Evolutionary conservation across 306 rosid species (phyloP), one percentile per base, ranked within the genome.

Genomic region (Quercus mongolica): DNA sequence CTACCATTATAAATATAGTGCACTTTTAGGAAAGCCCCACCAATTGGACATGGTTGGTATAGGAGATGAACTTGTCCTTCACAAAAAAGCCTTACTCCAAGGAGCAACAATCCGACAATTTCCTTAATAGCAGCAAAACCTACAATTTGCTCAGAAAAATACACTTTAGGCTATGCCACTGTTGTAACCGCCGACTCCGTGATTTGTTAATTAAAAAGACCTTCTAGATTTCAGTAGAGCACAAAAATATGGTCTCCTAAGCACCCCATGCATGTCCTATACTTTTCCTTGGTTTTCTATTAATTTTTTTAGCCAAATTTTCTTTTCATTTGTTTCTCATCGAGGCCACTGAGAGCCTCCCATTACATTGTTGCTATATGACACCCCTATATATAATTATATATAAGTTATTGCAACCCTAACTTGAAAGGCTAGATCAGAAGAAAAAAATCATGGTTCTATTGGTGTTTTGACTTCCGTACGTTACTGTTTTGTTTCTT

Each of bases 41-140:
- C 35, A 14, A 63, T 33, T 63, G 69, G 28, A 63, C 35, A 13
- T 63, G 41, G 74, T 61, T 35, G 65, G 55, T 41, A 59, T 46
- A 72, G 68, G 75, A 79, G 55, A 87, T 76, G 75, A 82, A 58
- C 38, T 69, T 21, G 58, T 69, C 61, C 81, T 71, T 10, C 67
- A 69, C 78, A 65, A 69, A 83, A 75, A 80, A 30, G 71, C 59
- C 56, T 51, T 75, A 77, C 77, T 83, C 86, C 87, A 86, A 88
- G 90, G 79, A 86, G 76, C 78, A 84, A 30, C 80, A 83, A 88
- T 87, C 98, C 89, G 93, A 88, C 94, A 93, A 91, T 75, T 38
- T 83, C 90, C 98, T 76, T 62, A 89, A 92, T 89, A 86, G 85
- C 87, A 81, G 97, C 94, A 70, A 86, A 79, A 71, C 71, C 71